These are phyloP conservation scores for Podaxis sp. DNA, from an alignment of 768 basidiomycete species.

Conservation along the genomic window DNA sequence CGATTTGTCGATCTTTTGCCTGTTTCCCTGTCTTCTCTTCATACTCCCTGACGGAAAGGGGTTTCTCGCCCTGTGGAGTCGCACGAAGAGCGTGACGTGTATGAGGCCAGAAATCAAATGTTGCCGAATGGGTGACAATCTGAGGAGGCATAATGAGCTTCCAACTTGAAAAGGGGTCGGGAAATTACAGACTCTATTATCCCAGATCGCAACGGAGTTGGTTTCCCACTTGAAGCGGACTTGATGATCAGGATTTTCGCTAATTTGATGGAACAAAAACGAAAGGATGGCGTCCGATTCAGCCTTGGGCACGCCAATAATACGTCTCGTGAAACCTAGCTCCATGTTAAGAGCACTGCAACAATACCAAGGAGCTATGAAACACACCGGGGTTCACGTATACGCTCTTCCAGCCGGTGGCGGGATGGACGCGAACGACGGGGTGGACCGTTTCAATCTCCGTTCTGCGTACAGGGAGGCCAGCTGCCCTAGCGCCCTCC, in stretches of 20 bases:
- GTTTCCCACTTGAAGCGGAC: slow-evolving; percentile 77
- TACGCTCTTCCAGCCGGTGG: slow-evolving; percentile 81
- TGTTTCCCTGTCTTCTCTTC: slow-evolving; percentile 58
- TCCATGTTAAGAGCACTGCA: background rate
- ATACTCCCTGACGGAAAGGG: slow-evolving; percentile 73
- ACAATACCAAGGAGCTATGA: background rate
- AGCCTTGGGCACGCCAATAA: slow-evolving; percentile 75
- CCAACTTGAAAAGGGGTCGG: background rate
- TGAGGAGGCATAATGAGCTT: slow-evolving; percentile 21
- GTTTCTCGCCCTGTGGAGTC: slow-evolving; percentile 79
- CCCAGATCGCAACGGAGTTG: slow-evolving; percentile 83
- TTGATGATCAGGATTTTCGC: slow-evolving; percentile 69
- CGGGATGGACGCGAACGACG: slow-evolving; percentile 80
- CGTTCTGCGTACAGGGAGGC: slow-evolving; percentile 66
- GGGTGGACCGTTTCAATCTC: slow-evolving; percentile 74
- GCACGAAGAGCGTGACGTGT: slow-evolving; percentile 77
- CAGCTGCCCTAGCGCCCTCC: slow-evolving; percentile 67
- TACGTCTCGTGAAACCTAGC: slow-evolving; percentile 74
- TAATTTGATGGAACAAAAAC: slow-evolving; percentile 72
- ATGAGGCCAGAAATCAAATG: slow-evolving; percentile 79
- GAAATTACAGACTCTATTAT: slow-evolving; percentile 60
- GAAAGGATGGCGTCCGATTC: slow-evolving; percentile 74
- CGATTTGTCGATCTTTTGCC: slow-evolving; percentile 72
- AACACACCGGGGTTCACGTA: slow-evolving; percentile 72
- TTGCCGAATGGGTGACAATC: slow-evolving; percentile 77